Evolutionary conservation across 192 early-diverging fungal species (phyloP), one percentile per base, ranked within the genome.

Genomic region (Backusella mclennaniae): DNA sequence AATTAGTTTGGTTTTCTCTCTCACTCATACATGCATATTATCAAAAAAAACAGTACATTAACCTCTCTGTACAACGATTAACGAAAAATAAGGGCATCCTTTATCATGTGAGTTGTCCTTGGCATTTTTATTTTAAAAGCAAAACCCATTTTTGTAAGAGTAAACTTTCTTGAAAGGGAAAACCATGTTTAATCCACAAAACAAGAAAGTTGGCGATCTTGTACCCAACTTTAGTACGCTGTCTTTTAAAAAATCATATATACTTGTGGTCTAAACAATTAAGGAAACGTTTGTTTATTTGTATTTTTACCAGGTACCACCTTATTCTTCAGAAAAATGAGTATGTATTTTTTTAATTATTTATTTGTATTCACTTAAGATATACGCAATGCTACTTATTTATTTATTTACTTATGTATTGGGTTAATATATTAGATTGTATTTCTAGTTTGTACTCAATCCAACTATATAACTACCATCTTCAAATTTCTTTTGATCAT

Each of bases 391-490:
- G 38, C 11, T 39, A 33, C 3, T 33, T 33, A 33, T 33, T 33
- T 33, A 33, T 39, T 39, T 39, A 39, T 39, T 39, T 39, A 39
- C 11, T 39, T 39, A 39, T 11, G 0, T n/a, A 21, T 52, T 52
- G 17, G 7, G 17, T 69, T 70, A 8, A 2, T 73, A 70, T 74
- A 77, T 81, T 31, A 52, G 33, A 53, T 76, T 11, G 7, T 49
- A 79, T 73, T 73, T 78, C 75, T 26, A 82, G 49, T 41, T 79
- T 74, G 41, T 74, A 66, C 15, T 68, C 68, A 33, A 59, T 29
- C 77, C 69, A 26, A 78, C 67, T 49, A 75, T 76, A 29, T 83
- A 42, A 63, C 79, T 80, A 36, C 79, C 78, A 68, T 83, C 82
- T 56, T 83, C 82, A 21, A 79, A 83, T 71, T 79, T 78, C 9